phyloP scores from a whole-genome alignment of 2,329 filamentous ascomycete genomes.

The Xylaria sp. region DNA sequence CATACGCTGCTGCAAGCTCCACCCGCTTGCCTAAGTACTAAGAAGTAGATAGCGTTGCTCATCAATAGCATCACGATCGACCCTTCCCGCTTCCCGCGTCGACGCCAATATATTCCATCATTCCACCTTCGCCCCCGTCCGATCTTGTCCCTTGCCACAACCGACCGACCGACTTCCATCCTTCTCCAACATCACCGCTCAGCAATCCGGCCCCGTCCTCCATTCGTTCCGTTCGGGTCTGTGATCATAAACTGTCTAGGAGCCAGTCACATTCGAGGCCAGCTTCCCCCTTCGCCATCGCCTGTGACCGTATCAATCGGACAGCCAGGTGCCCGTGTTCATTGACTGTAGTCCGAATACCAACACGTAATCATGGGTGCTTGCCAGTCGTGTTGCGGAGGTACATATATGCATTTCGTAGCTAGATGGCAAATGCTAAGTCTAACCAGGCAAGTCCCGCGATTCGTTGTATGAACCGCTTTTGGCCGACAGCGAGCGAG shows the following conservation, averaged over 20 bases:
- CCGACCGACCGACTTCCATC: slow-evolving; percentile 12
- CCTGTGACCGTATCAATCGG: not conserved
- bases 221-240: slow-evolving; percentile 7
- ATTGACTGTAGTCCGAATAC: slow-evolving; percentile 14
- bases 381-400: slow-evolving; percentile 46
- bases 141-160: slow-evolving; percentile 1
- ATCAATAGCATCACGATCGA: slow-evolving; percentile 12
- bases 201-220: not conserved
- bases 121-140: slow-evolving; percentile 1
- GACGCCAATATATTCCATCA: slow-evolving; percentile 7
- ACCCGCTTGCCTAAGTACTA: slow-evolving; percentile 19
- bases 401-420: slow-evolving; percentile 32
- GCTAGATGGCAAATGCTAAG: slow-evolving; percentile 38
- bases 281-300: not conserved
- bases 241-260: not conserved
- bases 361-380: slow-evolving; percentile 41
- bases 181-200: not conserved
- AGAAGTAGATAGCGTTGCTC: slow-evolving; percentile 15
- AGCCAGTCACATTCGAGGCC: slow-evolving; percentile 5
- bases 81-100: slow-evolving; percentile 9
- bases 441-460: slow-evolving; percentile 68
- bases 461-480: slow-evolving; percentile 86
- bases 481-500: slow-evolving; percentile 92
- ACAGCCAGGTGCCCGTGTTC: not conserved
- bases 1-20: slow-evolving; percentile 21